Base-by-base conservation (phyloP, 148 eudicot species). In the Vaccinium macrocarpon region DNA sequence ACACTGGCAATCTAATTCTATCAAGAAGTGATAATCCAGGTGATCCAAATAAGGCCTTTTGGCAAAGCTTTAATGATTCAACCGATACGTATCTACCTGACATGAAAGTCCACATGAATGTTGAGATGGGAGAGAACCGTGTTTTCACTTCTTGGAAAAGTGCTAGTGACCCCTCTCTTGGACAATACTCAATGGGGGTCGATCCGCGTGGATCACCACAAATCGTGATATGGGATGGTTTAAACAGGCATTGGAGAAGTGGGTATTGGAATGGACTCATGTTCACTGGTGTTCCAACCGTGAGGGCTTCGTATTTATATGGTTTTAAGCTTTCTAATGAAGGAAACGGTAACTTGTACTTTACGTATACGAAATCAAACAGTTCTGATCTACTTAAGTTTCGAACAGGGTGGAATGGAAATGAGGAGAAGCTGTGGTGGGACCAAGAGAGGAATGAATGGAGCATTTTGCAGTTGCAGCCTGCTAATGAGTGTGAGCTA, bases 21-120 rank as follows among this genome's bases (percentile, higher is more conserved):
- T 87, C 23, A 4, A 52, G 21, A 6, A 29, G 19, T 29, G 68
- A 72, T 18, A 0, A 0, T 1, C 18, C 29, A 8, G 53, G 57
- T 23, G 79, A 70, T 38, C 11, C 42, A 0, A 72, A 72, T 53
- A 87, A 49, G 35, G 35, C 75, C 1, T 35, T 88, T 27, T 94
- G 95, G 97, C 88, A 92, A 78, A 95, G 93, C 76, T 95, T 93
- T 78, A 84, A 89, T 61, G 71, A 90, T 81, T 93, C 96, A 0
- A 88, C 92, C 11, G 95, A 95, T 85, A 88, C 96, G 4, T 90
- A 82, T 66, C 84, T 94, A 57, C 92, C 95, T 29, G 89, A 85
- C 8, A 89, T 91, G 94, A 86, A 74, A 83, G 81, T 88, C 1
- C 51, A 79, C 35, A 59, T 85, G 38, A 85, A 84, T 84, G 76